Conservation (phyloP, 495 filamentous ascomycete genomes). For the Podospora didyma region DNA sequence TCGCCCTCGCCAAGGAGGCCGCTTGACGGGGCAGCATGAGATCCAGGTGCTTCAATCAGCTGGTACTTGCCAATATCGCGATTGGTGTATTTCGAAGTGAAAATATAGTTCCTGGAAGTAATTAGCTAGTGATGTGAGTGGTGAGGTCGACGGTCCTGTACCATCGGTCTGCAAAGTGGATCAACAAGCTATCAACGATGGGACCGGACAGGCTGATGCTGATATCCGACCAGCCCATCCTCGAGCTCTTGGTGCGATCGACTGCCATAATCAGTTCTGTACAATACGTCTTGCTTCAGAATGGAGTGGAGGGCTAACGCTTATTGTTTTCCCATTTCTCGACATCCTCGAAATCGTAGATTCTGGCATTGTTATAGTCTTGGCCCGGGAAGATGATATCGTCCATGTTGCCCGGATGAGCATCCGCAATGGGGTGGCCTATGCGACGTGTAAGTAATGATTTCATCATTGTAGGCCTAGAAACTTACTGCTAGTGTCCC, state of each 20-base stretch:
- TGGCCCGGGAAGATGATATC: slow-evolving; percentile 82
- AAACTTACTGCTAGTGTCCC: slow-evolving; percentile 52
- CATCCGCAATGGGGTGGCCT: slow-evolving; percentile 80
- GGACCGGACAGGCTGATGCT: slow-evolving; percentile 77
- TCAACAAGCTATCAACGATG: slow-evolving; percentile 69
- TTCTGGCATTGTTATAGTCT: slow-evolving; percentile 89
- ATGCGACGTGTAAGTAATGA: slow-evolving; percentile 19
- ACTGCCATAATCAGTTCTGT: slow-evolving; percentile 39
- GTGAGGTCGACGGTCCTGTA: slow-evolving; percentile 10
- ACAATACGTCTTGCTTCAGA: neutral
- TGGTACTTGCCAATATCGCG: slow-evolving; percentile 61
- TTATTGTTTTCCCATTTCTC: slow-evolving; percentile 82
- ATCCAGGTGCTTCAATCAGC: slow-evolving; percentile 38
- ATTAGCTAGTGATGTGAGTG: neutral
- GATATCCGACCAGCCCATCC: slow-evolving; percentile 95
- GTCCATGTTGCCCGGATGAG: slow-evolving; percentile 72
- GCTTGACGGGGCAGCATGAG: slow-evolving; percentile 14
- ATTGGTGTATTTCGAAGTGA: slow-evolving; percentile 71
- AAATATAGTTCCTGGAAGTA: slow-evolving; percentile 71
- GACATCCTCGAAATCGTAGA: slow-evolving; percentile 86
- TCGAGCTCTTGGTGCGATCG: slow-evolving; percentile 68
- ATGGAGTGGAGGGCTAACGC: slow-evolving; percentile 27
- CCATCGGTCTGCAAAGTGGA: slow-evolving; percentile 86
- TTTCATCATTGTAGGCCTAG: neutral
- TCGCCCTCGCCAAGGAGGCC: slow-evolving; percentile 21